Evolutionary conservation across 345 rosid species (phyloP), one percentile per base, ranked within the genome.

Genomic region (Garcia nutans): DNA sequence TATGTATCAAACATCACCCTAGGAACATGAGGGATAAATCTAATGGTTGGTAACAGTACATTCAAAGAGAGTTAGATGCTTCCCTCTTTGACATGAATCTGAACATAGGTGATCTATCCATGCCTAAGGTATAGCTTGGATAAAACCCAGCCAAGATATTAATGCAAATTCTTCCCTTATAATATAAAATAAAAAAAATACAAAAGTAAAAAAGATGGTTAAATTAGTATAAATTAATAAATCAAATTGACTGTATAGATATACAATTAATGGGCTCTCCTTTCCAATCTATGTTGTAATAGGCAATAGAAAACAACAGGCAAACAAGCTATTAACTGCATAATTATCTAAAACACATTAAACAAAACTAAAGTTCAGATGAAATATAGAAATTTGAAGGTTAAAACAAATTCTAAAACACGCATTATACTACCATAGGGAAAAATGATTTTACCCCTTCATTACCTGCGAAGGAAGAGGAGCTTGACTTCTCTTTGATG

Each of bases 401-500:
- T 69, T n/a, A 69, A 28, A 50, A 28, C 69, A 24, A 69, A 57
- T 47, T 49, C 72, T 50, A 68, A 37, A 68, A 68, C 58, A 49
- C 16, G 42, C 41, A 69, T 12, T 26, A 6, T 8, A 23, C 23
- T 54, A 26, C 22, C 56, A 66, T 20, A 54, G n/a, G 16, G 28
- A 45, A 3, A 22, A 2, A 37, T 37, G 41, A 37, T 37, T 37
- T 37, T 37, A 37, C 5, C 41, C 41, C 41, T 37, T 37, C 41
- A 56, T 78, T 86, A 93, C 97, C 93, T 91, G 90, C 3, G 97
- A 89, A 68, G 92, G 97, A 82, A 87, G 90, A 50, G 99, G 97
- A 45, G 93, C 91, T 84, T 95, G 97, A 82, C 97, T 90, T 86
- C 97, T 87, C 86, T 93, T 93, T 70, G 97, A 91, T 56, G 91